These are phyloP conservation scores for Eucalyptus pauciflora DNA, from an alignment of 345 rosid species.

Conservation along the genomic window DNA sequence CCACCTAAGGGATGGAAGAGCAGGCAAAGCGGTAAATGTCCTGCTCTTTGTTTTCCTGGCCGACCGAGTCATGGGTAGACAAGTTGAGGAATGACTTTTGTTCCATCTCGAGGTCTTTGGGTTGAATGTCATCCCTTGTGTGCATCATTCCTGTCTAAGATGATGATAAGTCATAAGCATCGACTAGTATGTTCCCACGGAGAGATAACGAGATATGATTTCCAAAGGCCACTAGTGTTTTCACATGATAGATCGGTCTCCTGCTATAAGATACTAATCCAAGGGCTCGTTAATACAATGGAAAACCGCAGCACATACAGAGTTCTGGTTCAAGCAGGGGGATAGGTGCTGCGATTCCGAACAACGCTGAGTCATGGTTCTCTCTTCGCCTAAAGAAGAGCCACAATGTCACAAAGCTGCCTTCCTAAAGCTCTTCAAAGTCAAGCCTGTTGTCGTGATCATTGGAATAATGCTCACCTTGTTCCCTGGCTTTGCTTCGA, in stretches of 20 bases:
- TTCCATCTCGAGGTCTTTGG: not conserved
- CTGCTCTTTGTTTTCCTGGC: not conserved
- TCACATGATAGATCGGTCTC: not conserved
- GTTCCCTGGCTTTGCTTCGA: not conserved
- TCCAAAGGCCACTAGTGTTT: not conserved
- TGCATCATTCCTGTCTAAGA: not conserved
- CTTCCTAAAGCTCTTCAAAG: not conserved
- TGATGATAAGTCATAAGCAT: not conserved
- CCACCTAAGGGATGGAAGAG: not conserved
- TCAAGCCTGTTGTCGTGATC: not conserved
- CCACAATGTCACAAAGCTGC: fast-evolving
- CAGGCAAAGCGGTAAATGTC: not conserved
- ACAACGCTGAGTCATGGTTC: not conserved
- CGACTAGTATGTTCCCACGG: not conserved
- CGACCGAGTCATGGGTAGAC: not conserved
- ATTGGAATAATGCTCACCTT: not conserved
- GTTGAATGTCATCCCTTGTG: not conserved
- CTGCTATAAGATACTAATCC: not conserved
- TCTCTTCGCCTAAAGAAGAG: not conserved
- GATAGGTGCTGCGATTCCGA: not conserved
- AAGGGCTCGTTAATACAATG: not conserved
- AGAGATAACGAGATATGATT: not conserved
- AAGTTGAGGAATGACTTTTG: not conserved
- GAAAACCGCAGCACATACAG: not conserved
- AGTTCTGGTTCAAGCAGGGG: not conserved